A percentile compares a stretch with the other conserved stretches of the same genome.
These are phyloP conservation scores for Lactarius vividus DNA, from an alignment of 768 basidiomycete species.

Conservation along the genomic window DNA sequence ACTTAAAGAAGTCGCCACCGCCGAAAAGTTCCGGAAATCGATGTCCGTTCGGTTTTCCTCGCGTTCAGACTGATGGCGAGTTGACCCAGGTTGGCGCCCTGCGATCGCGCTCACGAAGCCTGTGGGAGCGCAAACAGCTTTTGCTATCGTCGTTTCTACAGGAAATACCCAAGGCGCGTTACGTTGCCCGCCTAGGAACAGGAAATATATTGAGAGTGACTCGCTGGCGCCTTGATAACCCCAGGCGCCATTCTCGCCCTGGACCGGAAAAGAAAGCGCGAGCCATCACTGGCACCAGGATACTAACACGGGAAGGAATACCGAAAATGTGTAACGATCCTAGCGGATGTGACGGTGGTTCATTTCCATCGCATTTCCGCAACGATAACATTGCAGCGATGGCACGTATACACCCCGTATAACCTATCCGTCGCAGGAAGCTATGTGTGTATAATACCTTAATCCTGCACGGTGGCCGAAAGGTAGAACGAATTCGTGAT, in stretches of 20 bases:
- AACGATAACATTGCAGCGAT: background rate
- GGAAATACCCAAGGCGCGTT: background rate
- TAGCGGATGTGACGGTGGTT: background rate
- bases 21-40: background rate
- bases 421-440: too few species aligned
- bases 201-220: background rate
- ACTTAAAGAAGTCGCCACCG: background rate
- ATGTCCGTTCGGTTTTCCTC: constrained; percentile 5
- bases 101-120: background rate
- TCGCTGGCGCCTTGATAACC: background rate
- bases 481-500: background rate
- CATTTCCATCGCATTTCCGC: background rate
- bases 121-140: background rate
- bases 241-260: background rate
- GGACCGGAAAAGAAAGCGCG: background rate
- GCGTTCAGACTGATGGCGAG: background rate
- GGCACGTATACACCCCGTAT: background rate
- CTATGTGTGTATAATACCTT: background rate
- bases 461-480: background rate
- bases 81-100: background rate
- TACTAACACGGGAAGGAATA: background rate
- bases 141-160: background rate
- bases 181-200: background rate
- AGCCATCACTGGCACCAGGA: background rate
- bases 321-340: too few species aligned